Conservation (phyloP, 2,329 filamentous ascomycete genomes). For the Neonectria faginata region DNA sequence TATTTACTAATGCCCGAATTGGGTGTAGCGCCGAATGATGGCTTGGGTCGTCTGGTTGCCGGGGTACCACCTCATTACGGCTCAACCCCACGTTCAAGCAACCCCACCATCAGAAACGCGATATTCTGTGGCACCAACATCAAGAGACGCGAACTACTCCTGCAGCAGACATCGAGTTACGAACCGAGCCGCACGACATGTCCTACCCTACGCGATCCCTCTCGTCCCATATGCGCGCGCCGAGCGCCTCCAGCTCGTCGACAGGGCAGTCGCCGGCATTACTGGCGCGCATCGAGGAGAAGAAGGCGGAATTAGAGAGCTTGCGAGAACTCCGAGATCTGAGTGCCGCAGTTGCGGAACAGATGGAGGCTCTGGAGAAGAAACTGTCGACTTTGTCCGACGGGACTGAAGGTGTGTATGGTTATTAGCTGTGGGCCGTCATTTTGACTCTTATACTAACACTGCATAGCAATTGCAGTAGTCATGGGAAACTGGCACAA, state of each 20-base stretch:
- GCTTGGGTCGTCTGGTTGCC: constrained; percentile 46
- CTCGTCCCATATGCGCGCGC: constrained; percentile 75
- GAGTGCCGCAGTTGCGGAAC: constrained; percentile 80
- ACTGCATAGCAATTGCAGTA: constrained; percentile 77
- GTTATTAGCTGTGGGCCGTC: not conserved
- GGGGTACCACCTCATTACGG: constrained; percentile 33
- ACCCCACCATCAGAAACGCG: constrained; percentile 45
- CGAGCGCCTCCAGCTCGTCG: constrained; percentile 62
- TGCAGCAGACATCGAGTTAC: constrained; percentile 2
- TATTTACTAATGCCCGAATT: constrained; percentile 51
- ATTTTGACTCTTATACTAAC: constrained; percentile 35
- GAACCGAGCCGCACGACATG: constrained; percentile 52
- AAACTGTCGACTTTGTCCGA: constrained; percentile 82
- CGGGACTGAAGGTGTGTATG: constrained; percentile 78
- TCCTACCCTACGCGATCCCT: constrained; percentile 68
- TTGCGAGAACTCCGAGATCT: constrained; percentile 82
- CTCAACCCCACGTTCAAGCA: constrained; percentile 40
- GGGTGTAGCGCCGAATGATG: constrained; percentile 38
- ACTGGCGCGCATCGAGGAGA: constrained; percentile 83
- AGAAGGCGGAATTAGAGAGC: constrained; percentile 84
- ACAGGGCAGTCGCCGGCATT: constrained; percentile 76
- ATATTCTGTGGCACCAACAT: constrained; percentile 24
- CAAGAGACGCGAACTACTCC: constrained; percentile 13
- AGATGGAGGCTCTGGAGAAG: constrained; percentile 85
- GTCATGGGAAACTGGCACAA: constrained; percentile 91